Base-by-base conservation (phyloP, 495 filamentous ascomycete genomes). In the Neurospora cerealis region DNA sequence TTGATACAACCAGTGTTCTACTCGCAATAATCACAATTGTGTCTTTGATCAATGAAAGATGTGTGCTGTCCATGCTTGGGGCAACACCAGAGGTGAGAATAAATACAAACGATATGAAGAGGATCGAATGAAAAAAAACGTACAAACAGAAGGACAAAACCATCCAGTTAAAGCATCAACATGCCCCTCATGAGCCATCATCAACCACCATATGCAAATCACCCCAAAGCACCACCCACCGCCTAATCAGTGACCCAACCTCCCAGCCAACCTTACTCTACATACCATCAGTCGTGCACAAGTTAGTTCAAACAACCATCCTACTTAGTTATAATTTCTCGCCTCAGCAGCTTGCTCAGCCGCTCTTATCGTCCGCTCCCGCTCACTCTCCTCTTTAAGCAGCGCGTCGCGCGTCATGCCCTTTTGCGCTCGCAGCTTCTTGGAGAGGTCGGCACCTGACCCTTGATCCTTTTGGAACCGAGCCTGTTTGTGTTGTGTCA, bases 401-500 rank as follows among this genome's bases (percentile, higher is more conserved):
- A 88, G 90, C 72, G 90, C 88, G 4, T 82, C 79, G 46, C 88
- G 83, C 3, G 89, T 91, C 82, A 91, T 87, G 71, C 86, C 87
- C 83, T 88, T 91, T 81, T 93, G 90, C 66, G 87, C 88, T 38
- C 86, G 89, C 24, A 93, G 79, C 75, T 92, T 87, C 34, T 84
- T 82, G 69, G 85, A 84, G 40, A 94, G 80, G 76, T 92, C 91
- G 4, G 91, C 88, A 78, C 87, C 79, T 75, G 78, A 74, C 79
- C 83, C 73, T 70, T 73, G 41, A 21, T 80, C 70, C 41, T 81
- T 76, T 73, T 83, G 76, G 19, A 83, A 80, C 78, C 87, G 84
- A 41, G 83, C 86, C 86, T 88, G 74, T 73, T 24, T 44, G 41
- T 48, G 21, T 24, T 7, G 24, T 21, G 28, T 38, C 7, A 34